Evolutionary conservation across 441 rosid genomes (phyloP), one percentile per base, ranked within the genome.

Genomic region (Pelargonium myrrhifolium): DNA sequence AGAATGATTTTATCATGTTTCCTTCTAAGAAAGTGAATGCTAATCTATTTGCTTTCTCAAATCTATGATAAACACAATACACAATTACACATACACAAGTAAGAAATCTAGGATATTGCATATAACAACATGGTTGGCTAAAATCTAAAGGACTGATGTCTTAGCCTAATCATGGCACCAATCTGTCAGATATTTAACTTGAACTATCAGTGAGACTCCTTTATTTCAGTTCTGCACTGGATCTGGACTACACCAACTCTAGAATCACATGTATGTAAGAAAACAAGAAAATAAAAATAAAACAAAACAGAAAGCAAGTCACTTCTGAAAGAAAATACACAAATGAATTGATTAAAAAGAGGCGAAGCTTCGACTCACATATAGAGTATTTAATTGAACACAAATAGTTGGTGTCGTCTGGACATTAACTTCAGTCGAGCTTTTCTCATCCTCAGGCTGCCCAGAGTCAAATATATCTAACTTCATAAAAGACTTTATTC

Each of bases 321-420:
- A 62, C 53, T 56, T 20, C 61, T 56, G 61, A 56, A 56, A 56
- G n/a, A 56, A 56, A 22, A 56, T 22, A 56, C 37, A 31, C 37
- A 3, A 18, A 21, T 56, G 61, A 56, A 65, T 65, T 26, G 63
- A 56, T 20, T 56, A 53, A 37, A 31, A 77, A 65, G 71, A 71
- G 68, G 40, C 15, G 65, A 75, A 77, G 73, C 69, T 71, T 74
- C 39, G 78, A 83, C 87, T 84, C 81, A 94, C 99, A 81, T 87
- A 79, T 78, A 94, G 76, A 53, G 97, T 86, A 82, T 94, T 94
- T 71, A 92, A 83, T 88, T 87, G 99, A 76, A 92, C 98, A 73
- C 99, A 94, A 9, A 94, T 89, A 61, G 81, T 73, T 65, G 85
- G 65, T 18, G 96, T 89, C 15, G 90, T 80, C 65, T 77, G 89